Percentiles rank a stretch among this genome's conserved stretches.
phyloP scores from a whole-genome alignment of 495 filamentous ascomycete species.

The Hyaloscypha bicolor region DNA sequence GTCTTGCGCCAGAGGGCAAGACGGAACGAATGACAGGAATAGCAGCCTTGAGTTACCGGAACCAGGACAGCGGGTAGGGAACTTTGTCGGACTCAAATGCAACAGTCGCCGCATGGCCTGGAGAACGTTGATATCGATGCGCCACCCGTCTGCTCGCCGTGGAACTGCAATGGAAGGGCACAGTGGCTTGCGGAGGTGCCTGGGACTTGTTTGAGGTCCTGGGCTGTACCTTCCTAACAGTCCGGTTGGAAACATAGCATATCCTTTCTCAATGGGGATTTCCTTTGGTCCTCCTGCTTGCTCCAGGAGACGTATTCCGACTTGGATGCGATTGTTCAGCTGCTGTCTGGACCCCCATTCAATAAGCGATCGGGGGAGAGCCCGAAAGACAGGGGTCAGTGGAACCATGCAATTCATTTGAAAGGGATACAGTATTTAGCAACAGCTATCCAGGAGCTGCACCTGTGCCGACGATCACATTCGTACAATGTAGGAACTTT shows the following conservation, averaged over 20 bases:
- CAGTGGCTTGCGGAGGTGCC: background rate
- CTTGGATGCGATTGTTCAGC: background rate
- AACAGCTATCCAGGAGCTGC: background rate
- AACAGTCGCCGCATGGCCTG: background rate
- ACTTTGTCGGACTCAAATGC: background rate
- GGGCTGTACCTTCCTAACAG: background rate
- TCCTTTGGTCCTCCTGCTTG: background rate
- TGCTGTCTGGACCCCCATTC: background rate
- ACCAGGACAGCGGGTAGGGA: conserved; percentile 8
- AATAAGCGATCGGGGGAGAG: background rate
- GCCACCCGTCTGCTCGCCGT: background rate
- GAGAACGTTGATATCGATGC: background rate
- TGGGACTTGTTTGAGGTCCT: background rate
- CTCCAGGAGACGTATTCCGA: background rate
- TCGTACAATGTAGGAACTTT: no score
- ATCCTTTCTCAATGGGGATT: background rate
- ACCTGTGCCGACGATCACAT: no score
- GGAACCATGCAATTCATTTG: background rate
- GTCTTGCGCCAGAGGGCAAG: background rate
- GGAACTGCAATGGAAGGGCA: no score
- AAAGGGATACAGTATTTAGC: no score
- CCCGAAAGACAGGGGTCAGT: background rate
- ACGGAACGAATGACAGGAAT: background rate
- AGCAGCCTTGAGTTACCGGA: background rate
- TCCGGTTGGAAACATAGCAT: background rate